Base-by-base conservation (phyloP, 495 filamentous ascomycete species). In the Aspergillus bridgeri region DNA sequence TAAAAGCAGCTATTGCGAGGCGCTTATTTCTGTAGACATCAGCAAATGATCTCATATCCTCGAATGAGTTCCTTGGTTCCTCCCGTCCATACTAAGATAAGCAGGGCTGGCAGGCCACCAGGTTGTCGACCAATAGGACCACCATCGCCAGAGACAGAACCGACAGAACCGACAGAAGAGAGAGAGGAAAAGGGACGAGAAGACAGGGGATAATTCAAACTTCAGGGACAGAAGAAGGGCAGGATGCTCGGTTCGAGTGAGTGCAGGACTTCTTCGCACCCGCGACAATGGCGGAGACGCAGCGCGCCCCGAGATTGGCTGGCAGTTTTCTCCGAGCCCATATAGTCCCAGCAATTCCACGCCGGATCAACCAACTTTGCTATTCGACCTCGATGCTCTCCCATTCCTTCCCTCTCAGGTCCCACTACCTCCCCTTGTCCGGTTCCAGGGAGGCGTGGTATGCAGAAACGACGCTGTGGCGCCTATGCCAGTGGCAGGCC, bases 261-360 rank as follows among this genome's bases (percentile, higher is more conserved):
- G 20, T 20, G 25, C 3, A 2, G 33, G 13, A 15, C 18, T 6
- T 42, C 27, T 21, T n/a, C n/a, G n/a, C n/a, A n/a, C 20, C 5
- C 8, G 17, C 17, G 52, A n/a, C 22, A 29, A 33, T 55, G 60
- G 60, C 57, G 52, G 57, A 53, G 48, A 53, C 46, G 20, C 38
- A 59, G 44, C 29, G 42, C 24, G 29, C 29, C 19, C 46, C 43
- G 21, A 42, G 61, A 63, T 63, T 63, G 61, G 61, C 45, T 57
- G 61, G 61, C 49, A 54, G 33, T 51, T 54, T 60, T 63, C 45
- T 63, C 61, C 61, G 61, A 23, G n/a, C 50, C 57, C 56, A 23
- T 48, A 54, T 61, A 57, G 29, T 19, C 33, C 47, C 48, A 27
- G 29, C 38, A 4, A 23, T 29, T 38, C 23, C 25, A 33, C 56